These are phyloP conservation scores for Podosphaera leucotricha DNA, from an alignment of 2,329 filamentous ascomycete genomes.

Conservation along the genomic window DNA sequence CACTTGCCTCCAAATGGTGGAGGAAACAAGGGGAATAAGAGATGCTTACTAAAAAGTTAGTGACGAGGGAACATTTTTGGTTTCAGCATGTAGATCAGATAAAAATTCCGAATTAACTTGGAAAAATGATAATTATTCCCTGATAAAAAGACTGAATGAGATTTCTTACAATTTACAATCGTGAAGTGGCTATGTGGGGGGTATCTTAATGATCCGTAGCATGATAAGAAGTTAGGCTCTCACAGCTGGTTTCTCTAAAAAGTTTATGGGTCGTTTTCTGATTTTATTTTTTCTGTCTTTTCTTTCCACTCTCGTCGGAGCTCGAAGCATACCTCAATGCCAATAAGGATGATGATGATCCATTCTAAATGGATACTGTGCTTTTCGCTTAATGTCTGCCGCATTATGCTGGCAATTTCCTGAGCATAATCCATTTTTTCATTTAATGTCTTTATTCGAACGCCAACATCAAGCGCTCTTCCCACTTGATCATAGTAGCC, in stretches of 20 bases:
- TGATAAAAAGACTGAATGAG: no score
- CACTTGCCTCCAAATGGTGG: no score
- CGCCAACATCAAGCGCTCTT: conserved; percentile 68
- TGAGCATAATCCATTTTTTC: conserved; percentile 97
- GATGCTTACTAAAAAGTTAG: no score
- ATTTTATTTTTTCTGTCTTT: conserved; percentile 3
- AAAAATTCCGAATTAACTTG: no score
- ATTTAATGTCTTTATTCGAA: conserved; percentile 75
- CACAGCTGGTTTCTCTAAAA: neutral
- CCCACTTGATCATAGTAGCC: conserved; percentile 91
- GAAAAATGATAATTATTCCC: no score
- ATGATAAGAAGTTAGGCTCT: neutral
- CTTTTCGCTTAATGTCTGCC: conserved; percentile 75
- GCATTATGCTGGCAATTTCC: conserved; percentile 73
- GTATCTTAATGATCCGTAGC: neutral
- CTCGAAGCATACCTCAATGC: conserved; percentile 79
- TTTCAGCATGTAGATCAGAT: no score
- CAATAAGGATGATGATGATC: conserved; percentile 88
- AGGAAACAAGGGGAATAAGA: no score
- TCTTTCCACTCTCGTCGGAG: conserved; percentile 30
- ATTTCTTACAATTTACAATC: neutral
- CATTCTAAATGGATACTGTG: conserved; percentile 74
- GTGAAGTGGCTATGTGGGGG: neutral
- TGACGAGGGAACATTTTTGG: no score
- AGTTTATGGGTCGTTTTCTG: neutral